Percentiles rank a stretch among this genome's conserved stretches.
phyloP scores from a whole-genome alignment of 257 asterid species.

The Ilex aquifolium region DNA sequence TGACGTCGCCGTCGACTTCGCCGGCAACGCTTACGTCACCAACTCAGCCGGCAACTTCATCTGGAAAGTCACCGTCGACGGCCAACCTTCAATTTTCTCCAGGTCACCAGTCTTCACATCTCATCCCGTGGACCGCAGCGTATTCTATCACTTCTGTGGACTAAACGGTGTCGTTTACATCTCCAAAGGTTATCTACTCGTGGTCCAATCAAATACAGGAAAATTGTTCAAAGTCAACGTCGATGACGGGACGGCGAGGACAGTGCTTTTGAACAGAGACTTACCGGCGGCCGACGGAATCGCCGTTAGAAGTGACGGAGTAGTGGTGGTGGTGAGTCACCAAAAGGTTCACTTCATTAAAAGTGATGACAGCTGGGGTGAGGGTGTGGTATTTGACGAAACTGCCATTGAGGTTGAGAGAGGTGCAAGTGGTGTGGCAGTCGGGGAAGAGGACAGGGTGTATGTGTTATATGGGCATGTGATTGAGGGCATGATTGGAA shows the following conservation, averaged over 20 bases:
- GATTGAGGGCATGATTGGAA: slow-evolving; percentile 51
- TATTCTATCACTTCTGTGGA: background rate
- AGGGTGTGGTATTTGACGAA: slow-evolving; percentile 81
- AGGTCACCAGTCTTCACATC: background rate
- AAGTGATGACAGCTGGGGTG: slow-evolving; percentile 73
- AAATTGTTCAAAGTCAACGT: background rate
- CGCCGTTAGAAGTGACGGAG: slow-evolving; percentile 58
- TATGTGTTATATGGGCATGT: slow-evolving; percentile 75
- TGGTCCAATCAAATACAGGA: background rate
- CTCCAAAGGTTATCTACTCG: background rate
- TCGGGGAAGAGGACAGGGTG: slow-evolving; percentile 59
- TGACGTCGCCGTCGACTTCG: background rate
- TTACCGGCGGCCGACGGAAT: slow-evolving; percentile 59
- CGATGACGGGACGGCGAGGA: slow-evolving; percentile 22
- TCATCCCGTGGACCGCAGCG: background rate
- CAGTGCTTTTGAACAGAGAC: slow-evolving; percentile 42
- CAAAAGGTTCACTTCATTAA: slow-evolving; percentile 29
- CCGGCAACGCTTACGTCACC: slow-evolving; percentile 2
- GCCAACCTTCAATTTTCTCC: background rate
- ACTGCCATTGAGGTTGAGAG: slow-evolving; percentile 59
- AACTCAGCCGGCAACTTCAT: background rate
- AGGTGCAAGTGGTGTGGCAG: slow-evolving; percentile 61
- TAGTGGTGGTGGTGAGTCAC: slow-evolving; percentile 53
- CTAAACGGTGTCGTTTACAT: background rate
- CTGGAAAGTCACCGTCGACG: slow-evolving; percentile 1